phyloP scores from a whole-genome alignment of 331 rosid genomes.

The Quercus tomentella region DNA sequence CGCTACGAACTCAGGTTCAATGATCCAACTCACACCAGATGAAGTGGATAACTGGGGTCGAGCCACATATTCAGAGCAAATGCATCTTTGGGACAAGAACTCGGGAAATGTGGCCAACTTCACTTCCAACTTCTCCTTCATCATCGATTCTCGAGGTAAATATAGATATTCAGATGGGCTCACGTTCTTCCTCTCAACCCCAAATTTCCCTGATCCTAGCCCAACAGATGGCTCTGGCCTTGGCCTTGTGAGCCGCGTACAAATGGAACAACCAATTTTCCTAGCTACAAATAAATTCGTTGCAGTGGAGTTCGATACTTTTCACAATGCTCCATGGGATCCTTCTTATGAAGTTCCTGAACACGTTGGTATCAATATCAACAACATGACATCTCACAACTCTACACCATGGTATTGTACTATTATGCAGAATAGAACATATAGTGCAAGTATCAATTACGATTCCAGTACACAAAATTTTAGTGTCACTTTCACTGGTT shows the following conservation, averaged over 20 bases:
- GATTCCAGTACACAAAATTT: background rate
- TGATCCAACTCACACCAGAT: too few relatives aligned
- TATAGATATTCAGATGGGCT: too few relatives aligned
- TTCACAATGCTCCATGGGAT: slow-evolving; percentile 24
- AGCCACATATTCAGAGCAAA: too few relatives aligned
- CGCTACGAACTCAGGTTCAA: too few relatives aligned
- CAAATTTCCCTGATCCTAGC: background rate
- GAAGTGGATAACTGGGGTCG: background rate
- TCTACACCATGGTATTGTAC: slow-evolving; percentile 21
- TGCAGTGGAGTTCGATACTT: slow-evolving; percentile 49
- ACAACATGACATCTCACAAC: slow-evolving; percentile 13
- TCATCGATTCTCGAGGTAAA: too few relatives aligned
- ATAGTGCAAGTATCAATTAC: background rate
- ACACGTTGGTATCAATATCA: slow-evolving; percentile 1
- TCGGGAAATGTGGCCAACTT: too few relatives aligned
- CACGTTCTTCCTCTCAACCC: too few relatives aligned
- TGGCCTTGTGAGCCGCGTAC: slow-evolving; percentile 24
- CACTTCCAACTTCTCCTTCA: too few relatives aligned
- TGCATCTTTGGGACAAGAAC: too few relatives aligned
- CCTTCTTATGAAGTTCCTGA: background rate
- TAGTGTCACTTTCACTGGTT: slow-evolving; percentile 23
- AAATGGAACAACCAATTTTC: background rate
- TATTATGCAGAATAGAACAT: background rate
- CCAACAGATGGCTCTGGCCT: slow-evolving; percentile 23
- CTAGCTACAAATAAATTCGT: slow-evolving; percentile 14